Evolutionary conservation across 2,329 filamentous ascomycete genomes (phyloP), one percentile per base, ranked within the genome.

Genomic region (Nothomitra cinnamomea): DNA sequence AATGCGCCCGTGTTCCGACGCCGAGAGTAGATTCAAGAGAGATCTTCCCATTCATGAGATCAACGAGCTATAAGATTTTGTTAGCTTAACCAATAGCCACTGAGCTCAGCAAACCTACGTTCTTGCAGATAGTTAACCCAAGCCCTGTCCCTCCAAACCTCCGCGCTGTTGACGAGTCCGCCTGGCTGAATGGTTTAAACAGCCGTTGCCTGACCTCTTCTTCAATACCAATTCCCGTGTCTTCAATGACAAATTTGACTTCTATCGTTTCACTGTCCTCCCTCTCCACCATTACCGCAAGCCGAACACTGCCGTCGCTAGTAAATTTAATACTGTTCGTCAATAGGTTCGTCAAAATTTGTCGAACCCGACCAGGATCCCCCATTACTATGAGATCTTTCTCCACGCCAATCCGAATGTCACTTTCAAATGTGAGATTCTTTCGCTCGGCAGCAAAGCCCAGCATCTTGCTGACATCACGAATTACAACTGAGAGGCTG

Each of bases 281-380:
- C 6, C 74, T 72, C 48, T 88, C 81, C 19, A 88, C 76, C 24
- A 77, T 77, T 2, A 87, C 87, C 47, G 81, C 81, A 53, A 95
- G 87, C 0, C 86, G 94, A 55, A 95, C 85, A 0, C 83, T 85
- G 0, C 89, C 89, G 55, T 83, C 77, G 55, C 88, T 85, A 0
- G 89, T 95, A 63, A 95, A 95, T 64, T 95, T 95, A 66, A 95
- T 83, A 63, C 86, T 90, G 70, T 95, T 95, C 58, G 85, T 85
- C 43, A 95, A 84, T 24, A 95, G 75, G 62, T 95, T 95, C 28
- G 54, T 52, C 3, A 83, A 69, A 1, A 83, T 79, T 63, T 83
- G 80, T 57, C 83, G 79, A 19, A 83, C 70, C 32, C 80, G 76
- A 55, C 82, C 80, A 0, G 80, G 79, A 57, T 83, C 80, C 12